A percentile compares a stretch with the other conserved stretches of the same genome.
These are phyloP conservation scores for Cylindrotheca closterium DNA, from an alignment of 108 stramenopile species.

Conservation along the genomic window DNA sequence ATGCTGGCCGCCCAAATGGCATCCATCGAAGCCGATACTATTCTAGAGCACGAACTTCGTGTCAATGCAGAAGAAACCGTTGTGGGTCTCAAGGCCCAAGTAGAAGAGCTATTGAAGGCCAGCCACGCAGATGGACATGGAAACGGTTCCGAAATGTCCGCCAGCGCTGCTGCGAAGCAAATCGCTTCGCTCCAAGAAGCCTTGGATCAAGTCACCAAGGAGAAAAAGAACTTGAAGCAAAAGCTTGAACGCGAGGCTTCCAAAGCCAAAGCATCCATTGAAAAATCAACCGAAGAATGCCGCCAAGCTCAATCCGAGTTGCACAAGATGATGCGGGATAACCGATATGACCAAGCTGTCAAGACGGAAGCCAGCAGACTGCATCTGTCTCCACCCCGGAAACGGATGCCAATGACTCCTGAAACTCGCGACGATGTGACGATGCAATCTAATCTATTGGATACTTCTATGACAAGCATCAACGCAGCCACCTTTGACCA, in stretches of 20 bases:
- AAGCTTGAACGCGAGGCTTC: conserved; percentile 27
- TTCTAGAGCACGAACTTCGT: conserved; percentile 69
- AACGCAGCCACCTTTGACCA: conserved; percentile 45
- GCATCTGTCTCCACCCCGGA: conserved; percentile 23
- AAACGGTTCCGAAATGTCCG: not conserved
- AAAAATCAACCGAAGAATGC: conserved; percentile 36
- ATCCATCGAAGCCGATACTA: conserved; percentile 64
- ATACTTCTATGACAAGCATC: not conserved
- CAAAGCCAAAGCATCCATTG: conserved; percentile 25
- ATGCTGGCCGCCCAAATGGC: conserved; percentile 63
- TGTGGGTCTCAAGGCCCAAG: conserved; percentile 43
- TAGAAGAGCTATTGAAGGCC: conserved; percentile 32
- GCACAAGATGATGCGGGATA: conserved; percentile 49
- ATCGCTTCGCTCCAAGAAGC: conserved; percentile 26
- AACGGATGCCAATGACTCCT: conserved; percentile 12
- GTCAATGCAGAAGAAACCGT: conserved; percentile 52
- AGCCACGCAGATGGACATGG: not conserved
- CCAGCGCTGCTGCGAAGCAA: not conserved
- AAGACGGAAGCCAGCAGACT: conserved; percentile 56
- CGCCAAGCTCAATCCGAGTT: conserved; percentile 29
- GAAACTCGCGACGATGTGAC: conserved; percentile 14
- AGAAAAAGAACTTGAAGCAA: conserved; percentile 30
- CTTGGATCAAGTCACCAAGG: conserved; percentile 21
- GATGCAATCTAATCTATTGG: not conserved
- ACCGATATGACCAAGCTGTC: conserved; percentile 55